These are phyloP conservation scores for Madurella mycetomatis DNA, from an alignment of 2,329 filamentous ascomycete species.

Conservation along the genomic window DNA sequence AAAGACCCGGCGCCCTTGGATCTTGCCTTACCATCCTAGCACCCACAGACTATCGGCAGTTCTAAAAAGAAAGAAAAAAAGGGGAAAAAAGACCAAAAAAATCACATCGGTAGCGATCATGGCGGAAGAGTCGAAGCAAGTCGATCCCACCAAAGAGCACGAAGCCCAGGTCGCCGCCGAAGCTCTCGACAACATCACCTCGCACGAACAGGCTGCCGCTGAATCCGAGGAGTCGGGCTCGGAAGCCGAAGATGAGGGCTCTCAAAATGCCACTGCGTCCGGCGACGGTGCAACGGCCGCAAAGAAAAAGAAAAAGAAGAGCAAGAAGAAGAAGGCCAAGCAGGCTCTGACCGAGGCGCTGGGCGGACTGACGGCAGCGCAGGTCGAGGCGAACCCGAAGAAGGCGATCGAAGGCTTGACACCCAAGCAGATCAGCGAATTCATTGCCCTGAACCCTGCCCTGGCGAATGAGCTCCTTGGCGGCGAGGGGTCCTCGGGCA, in stretches of 20 bases:
- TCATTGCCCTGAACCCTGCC: constrained; percentile 69
- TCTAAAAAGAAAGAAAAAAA: no score
- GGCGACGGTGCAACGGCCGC: constrained; percentile 27
- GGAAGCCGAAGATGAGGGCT: constrained; percentile 37
- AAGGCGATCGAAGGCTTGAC: constrained; percentile 52
- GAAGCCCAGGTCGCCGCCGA: constrained; percentile 39
- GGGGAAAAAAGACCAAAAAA: no score
- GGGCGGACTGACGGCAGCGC: constrained; percentile 17
- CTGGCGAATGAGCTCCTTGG: constrained; percentile 55
- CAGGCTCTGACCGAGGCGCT: constrained; percentile 37
- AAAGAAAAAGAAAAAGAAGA: constrained; percentile 63
- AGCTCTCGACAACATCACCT: constrained; percentile 34
- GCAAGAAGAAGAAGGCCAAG: constrained; percentile 59
- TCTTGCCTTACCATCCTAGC: not conserved
- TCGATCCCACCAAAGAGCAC: constrained; percentile 47
- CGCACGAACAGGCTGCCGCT: constrained; percentile 42
- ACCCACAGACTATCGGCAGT: not conserved
- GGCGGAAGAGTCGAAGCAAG: constrained; percentile 60
- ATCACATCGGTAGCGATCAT: constrained; percentile 4
- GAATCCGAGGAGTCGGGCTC: constrained; percentile 45
- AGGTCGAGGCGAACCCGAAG: constrained; percentile 40
- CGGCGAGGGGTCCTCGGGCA: constrained; percentile 21
- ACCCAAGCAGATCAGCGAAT: constrained; percentile 56
- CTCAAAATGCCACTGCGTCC: constrained; percentile 30
- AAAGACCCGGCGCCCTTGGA: not conserved